Evolutionary conservation across 768 basidiomycete species (phyloP).

Genomic region (Mycena latifolia): DNA sequence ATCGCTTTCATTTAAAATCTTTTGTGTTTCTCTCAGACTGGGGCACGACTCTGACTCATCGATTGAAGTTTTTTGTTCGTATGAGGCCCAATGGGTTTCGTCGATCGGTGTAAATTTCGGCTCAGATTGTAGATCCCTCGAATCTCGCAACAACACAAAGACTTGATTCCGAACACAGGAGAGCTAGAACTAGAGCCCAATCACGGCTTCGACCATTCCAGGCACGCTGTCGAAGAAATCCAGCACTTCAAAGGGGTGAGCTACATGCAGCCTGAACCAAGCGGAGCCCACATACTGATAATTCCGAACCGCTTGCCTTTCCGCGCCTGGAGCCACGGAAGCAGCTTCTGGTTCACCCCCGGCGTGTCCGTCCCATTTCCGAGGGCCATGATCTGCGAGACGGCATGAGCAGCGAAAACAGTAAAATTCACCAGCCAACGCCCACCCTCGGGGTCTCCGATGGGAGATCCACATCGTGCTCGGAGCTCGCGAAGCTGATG

Average conservation of each 20-base stretch:
- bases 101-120: not conserved
- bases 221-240: conserved; percentile 61
- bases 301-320: conserved; percentile 60
- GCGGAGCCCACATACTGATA: conserved; percentile 50
- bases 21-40: not conserved
- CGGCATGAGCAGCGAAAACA: not conserved
- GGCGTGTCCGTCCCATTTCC: conserved; percentile 50
- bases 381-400: conserved; percentile 54
- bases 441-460: conserved; percentile 44
- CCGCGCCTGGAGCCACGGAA: conserved; percentile 54
- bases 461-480: conserved; percentile 48
- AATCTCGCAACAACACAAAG: too few species aligned
- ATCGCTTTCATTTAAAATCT: not conserved
- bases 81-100: not conserved
- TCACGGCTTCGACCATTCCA: conserved; percentile 58
- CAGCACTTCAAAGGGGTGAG: conserved; percentile 47
- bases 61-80: not conserved
- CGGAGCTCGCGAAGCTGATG: conserved; percentile 61
- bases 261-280: not conserved
- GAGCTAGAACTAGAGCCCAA: conserved; percentile 48
- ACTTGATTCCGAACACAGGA: too few species aligned
- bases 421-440: not conserved
- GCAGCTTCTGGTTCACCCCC: conserved; percentile 58
- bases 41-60: not conserved
- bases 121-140: too few species aligned